These are phyloP conservation scores for Nevesoporus exiguus DNA, from an alignment of 768 basidiomycete genomes.

Conservation along the genomic window DNA sequence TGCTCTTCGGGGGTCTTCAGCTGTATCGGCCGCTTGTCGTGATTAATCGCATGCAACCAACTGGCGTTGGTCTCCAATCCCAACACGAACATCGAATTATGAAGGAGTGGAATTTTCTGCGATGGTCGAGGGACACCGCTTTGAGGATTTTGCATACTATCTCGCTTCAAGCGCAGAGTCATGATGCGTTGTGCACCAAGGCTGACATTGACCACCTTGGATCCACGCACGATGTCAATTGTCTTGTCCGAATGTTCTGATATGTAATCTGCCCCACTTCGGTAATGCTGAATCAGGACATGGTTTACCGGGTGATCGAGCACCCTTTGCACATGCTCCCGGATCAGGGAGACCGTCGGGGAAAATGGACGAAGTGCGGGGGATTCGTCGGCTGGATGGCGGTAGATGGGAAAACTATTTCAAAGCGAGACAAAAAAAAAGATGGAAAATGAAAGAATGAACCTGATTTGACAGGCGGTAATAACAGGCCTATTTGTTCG, in stretches of 20 bases:
- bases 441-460: background rate
- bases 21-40: constrained; percentile 61
- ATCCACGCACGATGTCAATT: constrained; percentile 70
- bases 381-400: constrained; percentile 78
- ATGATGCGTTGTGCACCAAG: constrained; percentile 75
- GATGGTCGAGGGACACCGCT: constrained; percentile 35
- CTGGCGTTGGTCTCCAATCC: constrained; percentile 67
- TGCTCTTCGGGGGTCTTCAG: constrained; percentile 56
- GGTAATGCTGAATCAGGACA: constrained; percentile 79
- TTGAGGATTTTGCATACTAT: constrained; percentile 27
- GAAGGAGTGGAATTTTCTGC: constrained; percentile 70
- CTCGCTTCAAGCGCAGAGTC: constrained; percentile 68
- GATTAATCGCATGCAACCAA: constrained; percentile 76
- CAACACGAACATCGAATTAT: constrained; percentile 82
- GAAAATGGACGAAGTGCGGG: constrained; percentile 67
- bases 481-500: constrained; percentile 12
- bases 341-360: constrained; percentile 63
- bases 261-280: constrained; percentile 75
- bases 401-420: constrained; percentile 69
- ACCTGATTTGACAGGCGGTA: constrained; percentile 4
- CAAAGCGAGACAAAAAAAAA: background rate
- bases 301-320: constrained; percentile 73
- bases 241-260: constrained; percentile 89
- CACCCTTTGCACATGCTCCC: constrained; percentile 55
- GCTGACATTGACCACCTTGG: constrained; percentile 77